These are phyloP conservation scores for Chalciporus piperatus DNA, from an alignment of 768 basidiomycete species.

Conservation along the genomic window DNA sequence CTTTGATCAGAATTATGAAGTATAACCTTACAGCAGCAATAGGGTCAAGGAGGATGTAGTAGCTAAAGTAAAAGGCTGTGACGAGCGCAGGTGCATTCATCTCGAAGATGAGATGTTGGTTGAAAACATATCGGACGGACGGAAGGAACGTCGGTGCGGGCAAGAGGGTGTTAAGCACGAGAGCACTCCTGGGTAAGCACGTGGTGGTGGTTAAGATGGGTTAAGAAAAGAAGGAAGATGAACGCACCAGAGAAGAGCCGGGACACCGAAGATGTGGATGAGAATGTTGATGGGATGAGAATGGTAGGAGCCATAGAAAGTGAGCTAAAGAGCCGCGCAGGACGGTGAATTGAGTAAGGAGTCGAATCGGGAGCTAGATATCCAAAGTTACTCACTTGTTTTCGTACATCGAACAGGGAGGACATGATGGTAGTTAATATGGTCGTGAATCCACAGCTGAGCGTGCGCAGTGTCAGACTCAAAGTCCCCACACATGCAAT, in stretches of 20 bases:
- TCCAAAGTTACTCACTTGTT: slow-evolving; percentile 49
- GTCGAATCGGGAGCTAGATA: slow-evolving; percentile 8
- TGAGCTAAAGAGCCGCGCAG: slow-evolving; percentile 49
- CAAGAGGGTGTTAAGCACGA: slow-evolving; percentile 49
- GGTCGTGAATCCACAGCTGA: neutral
- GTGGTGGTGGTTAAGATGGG: slow-evolving; percentile 4
- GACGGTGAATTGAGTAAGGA: neutral
- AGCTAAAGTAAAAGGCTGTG: slow-evolving; percentile 58
- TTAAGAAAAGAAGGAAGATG: slow-evolving; percentile 8
- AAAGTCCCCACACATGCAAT: too few relatives aligned
- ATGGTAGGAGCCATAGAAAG: slow-evolving; percentile 94
- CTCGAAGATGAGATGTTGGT: slow-evolving; percentile 66
- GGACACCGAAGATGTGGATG: slow-evolving; percentile 86
- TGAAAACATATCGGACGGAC: slow-evolving; percentile 46
- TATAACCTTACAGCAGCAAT: slow-evolving; percentile 70
- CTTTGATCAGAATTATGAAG: slow-evolving; percentile 1
- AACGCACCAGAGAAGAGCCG: slow-evolving; percentile 73
- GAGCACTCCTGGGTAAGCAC: slow-evolving; percentile 50
- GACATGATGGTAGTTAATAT: slow-evolving; percentile 29
- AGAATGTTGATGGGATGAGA: slow-evolving; percentile 75
- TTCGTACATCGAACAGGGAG: slow-evolving; percentile 61
- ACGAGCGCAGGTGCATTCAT: slow-evolving; percentile 63
- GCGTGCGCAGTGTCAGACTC: too few relatives aligned
- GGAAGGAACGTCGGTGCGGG: slow-evolving; percentile 58
- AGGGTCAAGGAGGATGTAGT: slow-evolving; percentile 83